Evolutionary conservation across 257 asterid genomes (phyloP), one percentile per base, ranked within the genome.

Genomic region (Mitragyna speciosa): DNA sequence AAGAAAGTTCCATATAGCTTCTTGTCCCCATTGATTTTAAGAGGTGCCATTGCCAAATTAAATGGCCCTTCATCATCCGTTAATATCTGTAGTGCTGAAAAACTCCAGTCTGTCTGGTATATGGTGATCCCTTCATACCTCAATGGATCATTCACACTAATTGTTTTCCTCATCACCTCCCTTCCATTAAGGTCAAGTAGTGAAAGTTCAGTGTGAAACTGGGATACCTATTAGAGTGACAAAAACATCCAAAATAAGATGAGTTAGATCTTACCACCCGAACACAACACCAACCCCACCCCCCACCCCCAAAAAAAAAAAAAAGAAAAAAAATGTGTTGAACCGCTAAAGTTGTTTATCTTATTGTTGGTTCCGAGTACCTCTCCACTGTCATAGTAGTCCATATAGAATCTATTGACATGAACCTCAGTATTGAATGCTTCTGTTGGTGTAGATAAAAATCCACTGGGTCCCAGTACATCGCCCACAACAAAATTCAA

Each of bases 31-130:
- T 87, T 92, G 86, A 87, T 83, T 86, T 92, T 79, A 28, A 93
- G 87, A 54, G 96, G 98, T 16, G 98, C 99, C 96, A 96, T 68
- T 33, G 99, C 99, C 91, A 96, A 89, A 88, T 94, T 94, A 75
- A 89, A 96, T 7, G 98, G 97, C 2, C 98, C 99, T 89, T 90
- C 95, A 33, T 73, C 97, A 74, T 92, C 92, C 84, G 90, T 94
- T 89, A 87, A 82, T 59, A 92, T 36, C 86, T 93, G 97, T 49
- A 89, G 76, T 2, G 98, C 95, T 0, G 99, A 94, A 82, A 93
- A 73, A 85, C 97, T 94, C 98, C 89, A 86, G 82, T 86, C 89
- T 39, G 89, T 86, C 59, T 86, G 89, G 84, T 86, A 86, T 69
- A 86, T 87, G 41, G 99, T 92, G 82, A 96, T 83, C 67, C 97